Conservation (phyloP, 768 basidiomycete genomes). For the Suillus subalutaceus region DNA sequence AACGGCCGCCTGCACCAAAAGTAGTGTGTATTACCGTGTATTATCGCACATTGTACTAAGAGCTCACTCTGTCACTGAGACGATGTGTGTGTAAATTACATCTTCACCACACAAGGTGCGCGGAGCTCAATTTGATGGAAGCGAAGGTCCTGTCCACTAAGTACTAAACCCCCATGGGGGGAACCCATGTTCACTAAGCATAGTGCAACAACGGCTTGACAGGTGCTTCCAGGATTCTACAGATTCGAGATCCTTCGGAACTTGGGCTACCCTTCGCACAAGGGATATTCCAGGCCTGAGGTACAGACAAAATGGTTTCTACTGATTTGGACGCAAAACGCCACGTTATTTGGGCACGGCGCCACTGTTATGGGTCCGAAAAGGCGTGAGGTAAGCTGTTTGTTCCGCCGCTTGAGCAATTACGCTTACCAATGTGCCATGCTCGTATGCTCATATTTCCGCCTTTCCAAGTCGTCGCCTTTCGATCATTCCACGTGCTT, state of each 20-base stretch:
- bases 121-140: neutral
- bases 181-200: neutral
- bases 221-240: neutral
- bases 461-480: neutral
- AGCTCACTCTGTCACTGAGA: neutral
- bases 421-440: neutral
- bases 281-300: neutral
- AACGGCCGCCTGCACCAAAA: neutral
- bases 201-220: neutral
- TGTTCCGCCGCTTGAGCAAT: constrained; percentile 6
- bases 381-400: constrained; percentile 4
- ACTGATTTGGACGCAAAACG: neutral
- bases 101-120: neutral
- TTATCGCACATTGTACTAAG: neutral
- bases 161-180: neutral
- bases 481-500: neutral
- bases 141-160: neutral
- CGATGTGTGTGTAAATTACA: neutral
- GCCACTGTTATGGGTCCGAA: constrained; percentile 4
- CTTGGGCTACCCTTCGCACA: neutral
- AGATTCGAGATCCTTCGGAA: neutral
- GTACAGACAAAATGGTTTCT: neutral
- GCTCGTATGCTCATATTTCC: neutral
- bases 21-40: neutral
- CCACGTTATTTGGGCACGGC: neutral